Conservation (phyloP, 2,329 filamentous ascomycete species). For the Magnaporthiopsis rhizophila region DNA sequence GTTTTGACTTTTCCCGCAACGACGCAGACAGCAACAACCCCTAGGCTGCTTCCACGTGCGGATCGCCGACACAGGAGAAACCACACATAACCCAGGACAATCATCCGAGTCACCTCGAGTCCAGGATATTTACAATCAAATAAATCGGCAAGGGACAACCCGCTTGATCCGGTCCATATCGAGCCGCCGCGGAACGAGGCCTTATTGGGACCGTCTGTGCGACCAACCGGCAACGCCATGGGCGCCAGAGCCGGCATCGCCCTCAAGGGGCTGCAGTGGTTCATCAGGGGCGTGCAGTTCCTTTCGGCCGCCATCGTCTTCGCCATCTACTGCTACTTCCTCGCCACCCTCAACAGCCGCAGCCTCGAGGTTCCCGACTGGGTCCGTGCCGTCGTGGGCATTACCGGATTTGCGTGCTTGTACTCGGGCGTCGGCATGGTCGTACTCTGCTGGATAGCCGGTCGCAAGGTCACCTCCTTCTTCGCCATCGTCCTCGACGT, state of each 20-base stretch:
- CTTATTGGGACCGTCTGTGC: neutral
- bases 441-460: conserved; percentile 72
- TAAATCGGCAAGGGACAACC: neutral
- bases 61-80: neutral
- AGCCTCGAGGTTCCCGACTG: conserved; percentile 53
- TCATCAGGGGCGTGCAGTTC: conserved; percentile 68
- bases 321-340: conserved; percentile 77
- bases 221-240: conserved; percentile 34
- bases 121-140: neutral
- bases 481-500: conserved; percentile 70
- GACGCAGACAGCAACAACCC: neutral
- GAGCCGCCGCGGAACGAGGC: neutral
- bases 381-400: conserved; percentile 67
- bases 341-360: conserved; percentile 63
- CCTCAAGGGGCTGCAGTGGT: conserved; percentile 62
- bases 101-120: too few species aligned
- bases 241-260: conserved; percentile 47
- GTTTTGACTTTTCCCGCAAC: neutral
- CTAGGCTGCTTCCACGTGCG: neutral
- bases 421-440: conserved; percentile 69
- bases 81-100: neutral
- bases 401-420: conserved; percentile 65
- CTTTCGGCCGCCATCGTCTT: conserved; percentile 65
- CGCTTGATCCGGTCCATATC: neutral
- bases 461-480: conserved; percentile 63